Evolutionary conservation across 2,329 filamentous ascomycete species (phyloP).

Genomic region (Orbilia quercus): DNA sequence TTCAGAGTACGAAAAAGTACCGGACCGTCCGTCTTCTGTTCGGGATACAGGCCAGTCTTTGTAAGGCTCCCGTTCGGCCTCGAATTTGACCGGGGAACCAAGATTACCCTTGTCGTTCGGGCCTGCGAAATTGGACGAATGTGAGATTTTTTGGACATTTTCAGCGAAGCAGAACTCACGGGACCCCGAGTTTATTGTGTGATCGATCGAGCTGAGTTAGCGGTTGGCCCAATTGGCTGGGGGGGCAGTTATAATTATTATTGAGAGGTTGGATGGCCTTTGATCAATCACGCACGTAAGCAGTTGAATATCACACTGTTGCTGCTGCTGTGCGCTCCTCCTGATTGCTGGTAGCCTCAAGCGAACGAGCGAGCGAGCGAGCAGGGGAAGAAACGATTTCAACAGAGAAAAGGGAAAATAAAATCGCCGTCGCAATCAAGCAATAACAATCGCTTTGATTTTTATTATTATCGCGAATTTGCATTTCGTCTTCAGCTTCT

Average conservation of each 20-base stretch:
- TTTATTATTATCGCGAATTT: conserved; percentile 5
- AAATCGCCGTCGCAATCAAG: conserved; percentile 37
- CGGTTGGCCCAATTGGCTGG: conserved; percentile 20
- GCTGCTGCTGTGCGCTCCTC: background rate
- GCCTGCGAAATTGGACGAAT: conserved; percentile 17
- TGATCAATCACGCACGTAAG: conserved; percentile 1
- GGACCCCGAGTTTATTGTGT: conserved; percentile 13
- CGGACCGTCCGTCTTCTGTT: no score
- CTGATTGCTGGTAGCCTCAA: no score
- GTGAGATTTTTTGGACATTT: background rate
- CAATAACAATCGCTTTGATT: background rate
- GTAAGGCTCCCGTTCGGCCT: no score
- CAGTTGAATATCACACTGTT: background rate
- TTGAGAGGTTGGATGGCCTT: conserved; percentile 48
- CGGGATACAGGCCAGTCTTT: no score
- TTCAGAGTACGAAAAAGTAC: no score
- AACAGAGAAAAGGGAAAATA: background rate
- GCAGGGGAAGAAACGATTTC: no score
- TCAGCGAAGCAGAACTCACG: no score
- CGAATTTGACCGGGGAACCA: no score
- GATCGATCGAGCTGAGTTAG: conserved; percentile 14
- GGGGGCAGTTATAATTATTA: no score
- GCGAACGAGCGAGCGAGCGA: no score
- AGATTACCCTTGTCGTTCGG: conserved; percentile 24
- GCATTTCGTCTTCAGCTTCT: background rate